Evolutionary conservation across 306 rosid genomes (phyloP), one percentile per base, ranked within the genome.

Genomic region (Prunus mira): DNA sequence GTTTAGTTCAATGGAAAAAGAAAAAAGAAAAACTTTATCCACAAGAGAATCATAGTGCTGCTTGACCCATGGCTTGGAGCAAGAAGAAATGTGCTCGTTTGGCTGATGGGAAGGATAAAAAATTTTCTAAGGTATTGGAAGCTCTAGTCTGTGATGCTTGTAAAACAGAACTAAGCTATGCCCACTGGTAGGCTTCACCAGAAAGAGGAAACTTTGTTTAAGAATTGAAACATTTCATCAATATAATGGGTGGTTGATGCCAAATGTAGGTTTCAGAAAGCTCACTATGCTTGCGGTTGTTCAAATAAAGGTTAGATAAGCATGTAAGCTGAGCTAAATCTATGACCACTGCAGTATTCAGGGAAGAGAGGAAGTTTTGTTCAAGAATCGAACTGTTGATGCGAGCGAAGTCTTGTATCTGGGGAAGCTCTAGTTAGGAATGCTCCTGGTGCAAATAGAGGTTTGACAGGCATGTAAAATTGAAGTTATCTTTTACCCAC

Each of bases 81-180:
- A 20, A 46, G 25, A 30, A 3, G 11, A 28, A 34, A 15, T 22
- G 15, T 50, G 30, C 6, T 9, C 9, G 8, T 69, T 72, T 38
- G 22, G 32, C 24, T 17, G 4, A 25, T 17, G 56, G 50, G 45
- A n/a, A 10, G 57, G 58, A 57, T 24, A n/a, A 24, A 24, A 22
- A 22, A 22, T 24, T 24, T 34, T n/a, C 25, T 41, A 2, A 38
- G 50, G 70, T 10, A 6, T 45, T 20, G 20, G 70, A 58, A 24
- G 18, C 64, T 24, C 32, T 24, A 24, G 51, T 41, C 51, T n/a
- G 9, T 4, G 52, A 43, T 19, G 0, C 18, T 65, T 46, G 71
- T 45, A 58, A 58, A 58, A 58, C 64, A 58, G n/a, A 67, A 43
- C 55, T 67, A 22, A 67, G 55, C 54, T 45, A 41, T 66, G 70